These are phyloP conservation scores for Pharus latifolius DNA, from an alignment of 176 grass and related monocot species.

Conservation along the genomic window DNA sequence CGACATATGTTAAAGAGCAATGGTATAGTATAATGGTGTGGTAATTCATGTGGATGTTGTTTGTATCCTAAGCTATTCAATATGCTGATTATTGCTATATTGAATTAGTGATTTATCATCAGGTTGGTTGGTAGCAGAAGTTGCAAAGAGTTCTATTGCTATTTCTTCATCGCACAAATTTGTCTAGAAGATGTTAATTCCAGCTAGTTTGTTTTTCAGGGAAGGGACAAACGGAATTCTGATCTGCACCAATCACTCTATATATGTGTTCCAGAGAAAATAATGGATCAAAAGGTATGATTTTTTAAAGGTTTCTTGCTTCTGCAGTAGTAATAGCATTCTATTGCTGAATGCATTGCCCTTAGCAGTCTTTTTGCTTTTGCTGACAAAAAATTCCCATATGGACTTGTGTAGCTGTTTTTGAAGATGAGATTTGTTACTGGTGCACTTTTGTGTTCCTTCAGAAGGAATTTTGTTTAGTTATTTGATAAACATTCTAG, in stretches of 20 bases:
- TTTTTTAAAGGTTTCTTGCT: neutral
- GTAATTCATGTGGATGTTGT: neutral
- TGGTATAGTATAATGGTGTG: neutral
- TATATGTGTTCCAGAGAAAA: neutral
- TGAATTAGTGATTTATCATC: neutral
- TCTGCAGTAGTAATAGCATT: neutral
- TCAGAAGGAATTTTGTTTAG: neutral
- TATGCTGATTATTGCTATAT: neutral
- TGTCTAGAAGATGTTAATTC: neutral
- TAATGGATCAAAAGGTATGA: neutral
- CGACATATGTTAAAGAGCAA: neutral
- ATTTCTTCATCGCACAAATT: neutral
- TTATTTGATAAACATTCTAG: neutral
- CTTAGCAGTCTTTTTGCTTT: neutral
- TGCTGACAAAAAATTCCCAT: neutral
- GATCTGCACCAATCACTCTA: neutral
- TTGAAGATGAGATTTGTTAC: neutral
- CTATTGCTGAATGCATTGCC: neutral
- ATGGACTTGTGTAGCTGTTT: neutral
- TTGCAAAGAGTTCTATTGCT: neutral
- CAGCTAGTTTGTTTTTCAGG: constrained; percentile 1
- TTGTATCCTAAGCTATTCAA: neutral
- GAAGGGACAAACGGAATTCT: neutral
- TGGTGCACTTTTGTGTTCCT: neutral
- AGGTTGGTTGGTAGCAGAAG: constrained; percentile 3